Evolutionary conservation across 1,284 basidiomycete genomes (phyloP).

Genomic region (Sporisorium graminicola): DNA sequence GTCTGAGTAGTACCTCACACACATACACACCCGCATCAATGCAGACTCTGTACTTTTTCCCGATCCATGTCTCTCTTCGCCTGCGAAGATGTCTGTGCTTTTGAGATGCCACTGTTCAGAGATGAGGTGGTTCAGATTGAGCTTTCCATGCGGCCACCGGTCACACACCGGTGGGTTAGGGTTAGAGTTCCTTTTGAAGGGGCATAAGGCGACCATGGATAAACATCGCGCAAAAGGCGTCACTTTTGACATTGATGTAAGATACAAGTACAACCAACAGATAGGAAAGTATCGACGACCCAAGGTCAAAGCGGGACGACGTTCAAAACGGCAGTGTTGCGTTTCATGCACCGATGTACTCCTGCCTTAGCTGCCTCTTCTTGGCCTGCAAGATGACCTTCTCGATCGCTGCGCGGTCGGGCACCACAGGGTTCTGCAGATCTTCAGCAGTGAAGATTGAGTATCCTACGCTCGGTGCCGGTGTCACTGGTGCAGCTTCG

Average conservation of each 20-base stretch:
- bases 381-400: conserved; percentile 34
- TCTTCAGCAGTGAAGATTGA: conserved; percentile 38
- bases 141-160: no score
- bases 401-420: conserved; percentile 35
- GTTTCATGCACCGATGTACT: conserved; percentile 27
- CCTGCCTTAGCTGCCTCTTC: conserved; percentile 30
- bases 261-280: no score
- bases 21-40: conserved; percentile 36
- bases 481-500: not conserved
- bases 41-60: conserved; percentile 51
- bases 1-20: not conserved
- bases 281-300: not conserved
- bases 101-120: not conserved
- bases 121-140: no score
- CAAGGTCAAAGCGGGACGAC: no score
- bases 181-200: no score
- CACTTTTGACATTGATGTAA: not conserved
- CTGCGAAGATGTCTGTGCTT: not conserved
- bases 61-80: not conserved
- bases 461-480: conserved; percentile 11
- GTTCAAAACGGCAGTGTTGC: no score
- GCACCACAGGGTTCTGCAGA: conserved; percentile 18
- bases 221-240: no score
- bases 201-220: no score
- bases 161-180: no score